Conservation (phyloP, 2,329 filamentous ascomycete genomes). For the Eurotiales sp. region DNA sequence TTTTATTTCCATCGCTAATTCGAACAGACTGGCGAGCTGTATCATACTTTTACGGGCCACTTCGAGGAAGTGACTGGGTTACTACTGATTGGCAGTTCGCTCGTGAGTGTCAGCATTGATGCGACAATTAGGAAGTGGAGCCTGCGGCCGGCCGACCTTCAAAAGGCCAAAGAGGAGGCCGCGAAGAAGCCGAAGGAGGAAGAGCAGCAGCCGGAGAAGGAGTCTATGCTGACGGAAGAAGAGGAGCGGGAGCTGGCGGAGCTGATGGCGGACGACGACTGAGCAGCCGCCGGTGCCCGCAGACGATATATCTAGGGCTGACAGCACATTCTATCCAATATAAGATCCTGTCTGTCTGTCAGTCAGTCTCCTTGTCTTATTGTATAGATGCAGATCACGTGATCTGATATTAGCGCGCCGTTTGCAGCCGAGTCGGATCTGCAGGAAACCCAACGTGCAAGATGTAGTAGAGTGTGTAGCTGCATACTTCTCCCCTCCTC, state of each 20-base stretch:
- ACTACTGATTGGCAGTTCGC: constrained; percentile 53
- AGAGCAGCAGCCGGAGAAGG: constrained; percentile 43
- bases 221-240: constrained; percentile 69
- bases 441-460: no score
- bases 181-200: constrained; percentile 42
- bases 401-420: neutral
- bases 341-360: no score
- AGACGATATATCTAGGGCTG: no score
- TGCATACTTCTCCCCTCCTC: no score
- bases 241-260: constrained; percentile 92
- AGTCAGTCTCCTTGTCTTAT: no score
- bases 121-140: constrained; percentile 84
- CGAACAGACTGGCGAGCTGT: constrained; percentile 61
- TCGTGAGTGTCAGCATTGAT: constrained; percentile 86
- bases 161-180: constrained; percentile 52
- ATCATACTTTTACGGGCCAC: constrained; percentile 75
- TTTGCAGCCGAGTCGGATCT: constrained; percentile 6
- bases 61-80: constrained; percentile 90
- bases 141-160: constrained; percentile 59
- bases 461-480: no score
- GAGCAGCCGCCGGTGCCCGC: neutral
- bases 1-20: constrained; percentile 9
- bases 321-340: no score
- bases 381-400: no score
- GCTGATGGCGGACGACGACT: constrained; percentile 69